phyloP scores from a whole-genome alignment of 805 yeast genomes.

The Teunomyces panamensis region DNA sequence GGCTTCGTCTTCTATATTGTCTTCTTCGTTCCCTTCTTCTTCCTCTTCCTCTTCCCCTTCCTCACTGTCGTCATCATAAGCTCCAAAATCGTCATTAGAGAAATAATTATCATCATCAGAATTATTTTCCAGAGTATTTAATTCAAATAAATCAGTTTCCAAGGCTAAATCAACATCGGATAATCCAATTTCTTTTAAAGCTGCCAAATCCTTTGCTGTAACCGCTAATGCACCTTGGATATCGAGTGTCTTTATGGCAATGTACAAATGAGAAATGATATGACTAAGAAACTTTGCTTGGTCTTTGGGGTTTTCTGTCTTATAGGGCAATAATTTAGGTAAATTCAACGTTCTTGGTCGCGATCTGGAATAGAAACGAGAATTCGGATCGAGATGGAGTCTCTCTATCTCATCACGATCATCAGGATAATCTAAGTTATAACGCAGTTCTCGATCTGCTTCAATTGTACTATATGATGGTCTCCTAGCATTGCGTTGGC shows the following conservation, averaged over 20 bases:
- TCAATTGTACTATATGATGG: conserved; percentile 21
- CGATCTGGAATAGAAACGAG: conserved; percentile 36
- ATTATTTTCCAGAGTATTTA: conserved; percentile 11
- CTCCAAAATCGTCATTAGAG: conserved; percentile 14
- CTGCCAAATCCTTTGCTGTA: conserved; percentile 64
- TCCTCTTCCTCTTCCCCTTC: conserved; percentile 21
- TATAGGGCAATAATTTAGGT: conserved; percentile 64
- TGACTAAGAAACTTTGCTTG: conserved; percentile 73
- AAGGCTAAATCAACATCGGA: conserved; percentile 46
- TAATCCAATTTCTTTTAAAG: conserved; percentile 28
- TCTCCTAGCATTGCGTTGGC: conserved; percentile 9
- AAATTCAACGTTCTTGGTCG: conserved; percentile 41
- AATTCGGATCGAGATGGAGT: conserved; percentile 31
- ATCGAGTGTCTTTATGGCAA: conserved; percentile 73
- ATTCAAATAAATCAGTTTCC: conserved; percentile 51
- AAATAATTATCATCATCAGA: conserved; percentile 15
- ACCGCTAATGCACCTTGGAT: conserved; percentile 67
- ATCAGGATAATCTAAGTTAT: conserved; percentile 52
- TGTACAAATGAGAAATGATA: conserved; percentile 74
- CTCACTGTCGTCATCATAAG: conserved; percentile 7
- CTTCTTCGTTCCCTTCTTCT: conserved; percentile 34
- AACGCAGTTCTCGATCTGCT: conserved; percentile 26
- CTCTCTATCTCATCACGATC: conserved; percentile 27
- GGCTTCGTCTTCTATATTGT: conserved; percentile 31
- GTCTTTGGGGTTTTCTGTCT: conserved; percentile 63